Evolutionary conservation across 495 filamentous ascomycete genomes (phyloP).

Genomic region (Aspergillus coremiiformis): DNA sequence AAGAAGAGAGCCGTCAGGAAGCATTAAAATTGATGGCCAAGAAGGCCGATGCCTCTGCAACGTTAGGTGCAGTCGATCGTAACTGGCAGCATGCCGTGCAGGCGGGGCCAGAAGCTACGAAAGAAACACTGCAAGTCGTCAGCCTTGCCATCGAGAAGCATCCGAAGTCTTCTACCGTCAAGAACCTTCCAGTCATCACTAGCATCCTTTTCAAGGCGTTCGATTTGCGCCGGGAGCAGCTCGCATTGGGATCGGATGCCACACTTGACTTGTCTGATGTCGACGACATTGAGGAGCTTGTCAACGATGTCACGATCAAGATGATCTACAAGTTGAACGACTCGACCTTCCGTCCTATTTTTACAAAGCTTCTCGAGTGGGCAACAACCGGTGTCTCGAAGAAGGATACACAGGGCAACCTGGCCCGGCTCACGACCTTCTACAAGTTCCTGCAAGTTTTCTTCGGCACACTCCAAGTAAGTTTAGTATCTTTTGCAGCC

Average conservation of each 20-base stretch:
- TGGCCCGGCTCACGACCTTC: constrained; percentile 56
- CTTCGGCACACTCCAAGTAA: constrained; percentile 71
- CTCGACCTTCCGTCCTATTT: constrained; percentile 89
- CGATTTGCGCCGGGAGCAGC: constrained; percentile 58
- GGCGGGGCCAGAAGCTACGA: constrained; percentile 53
- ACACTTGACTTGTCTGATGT: constrained; percentile 44
- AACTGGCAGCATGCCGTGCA: constrained; percentile 59
- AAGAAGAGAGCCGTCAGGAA: constrained; percentile 56
- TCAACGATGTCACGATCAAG: constrained; percentile 65
- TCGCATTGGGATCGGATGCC: constrained; percentile 26
- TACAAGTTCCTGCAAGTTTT: constrained; percentile 74
- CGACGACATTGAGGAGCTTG: constrained; percentile 53
- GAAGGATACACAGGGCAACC: constrained; percentile 47
- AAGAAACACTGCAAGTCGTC: constrained; percentile 59
- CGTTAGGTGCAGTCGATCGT: constrained; percentile 60
- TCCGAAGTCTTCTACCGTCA: constrained; percentile 63
- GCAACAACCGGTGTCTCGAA: constrained; percentile 49
- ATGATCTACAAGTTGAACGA: constrained; percentile 97
- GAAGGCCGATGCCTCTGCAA: constrained; percentile 59
- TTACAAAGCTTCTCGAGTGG: constrained; percentile 76
- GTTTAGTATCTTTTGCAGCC: constrained; percentile 1
- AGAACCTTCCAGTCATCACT: constrained; percentile 59
- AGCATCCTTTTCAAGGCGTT: constrained; percentile 63
- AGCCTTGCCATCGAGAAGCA: constrained; percentile 64
- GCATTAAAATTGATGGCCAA: constrained; percentile 65